Evolutionary conservation across 75 land plant genomes (phyloP).

Genomic region (Cunninghamia lanceolata): DNA sequence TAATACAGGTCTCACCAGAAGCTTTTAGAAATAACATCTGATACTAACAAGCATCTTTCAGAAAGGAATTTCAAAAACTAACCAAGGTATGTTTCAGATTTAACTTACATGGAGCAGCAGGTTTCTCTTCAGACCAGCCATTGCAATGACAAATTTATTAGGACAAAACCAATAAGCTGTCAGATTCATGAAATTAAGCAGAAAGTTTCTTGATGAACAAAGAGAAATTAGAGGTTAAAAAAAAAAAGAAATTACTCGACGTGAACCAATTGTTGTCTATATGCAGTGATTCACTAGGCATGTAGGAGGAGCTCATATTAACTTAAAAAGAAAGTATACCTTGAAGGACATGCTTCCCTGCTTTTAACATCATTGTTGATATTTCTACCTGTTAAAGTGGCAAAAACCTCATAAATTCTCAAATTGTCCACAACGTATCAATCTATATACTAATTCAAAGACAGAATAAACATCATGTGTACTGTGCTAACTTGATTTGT

Average conservation of each 20-base stretch:
- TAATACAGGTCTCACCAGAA: too few relatives aligned
- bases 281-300: background rate
- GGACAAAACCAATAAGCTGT: slow-evolving; percentile 4
- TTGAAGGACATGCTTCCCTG: slow-evolving; percentile 97
- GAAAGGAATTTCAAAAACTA: background rate
- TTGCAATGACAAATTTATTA: slow-evolving; percentile 9
- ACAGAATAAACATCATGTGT: background rate
- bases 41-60: background rate
- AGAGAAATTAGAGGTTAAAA: background rate
- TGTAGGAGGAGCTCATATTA: background rate
- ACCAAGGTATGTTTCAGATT: background rate
- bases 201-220: background rate
- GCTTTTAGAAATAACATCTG: background rate
- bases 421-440: background rate
- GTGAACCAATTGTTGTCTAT: background rate
- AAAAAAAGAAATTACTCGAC: slow-evolving; percentile 3
- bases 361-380: slow-evolving; percentile 64
- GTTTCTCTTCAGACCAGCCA: slow-evolving; percentile 72
- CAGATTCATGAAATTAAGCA: slow-evolving; percentile 1
- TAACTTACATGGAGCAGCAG: slow-evolving; percentile 86
- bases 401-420: background rate
- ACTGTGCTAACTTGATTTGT: background rate
- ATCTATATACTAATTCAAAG: background rate
- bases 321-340: slow-evolving; percentile 39
- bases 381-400: slow-evolving; percentile 60